Conservation (phyloP, 441 rosid species). For the Manihot esculenta region DNA sequence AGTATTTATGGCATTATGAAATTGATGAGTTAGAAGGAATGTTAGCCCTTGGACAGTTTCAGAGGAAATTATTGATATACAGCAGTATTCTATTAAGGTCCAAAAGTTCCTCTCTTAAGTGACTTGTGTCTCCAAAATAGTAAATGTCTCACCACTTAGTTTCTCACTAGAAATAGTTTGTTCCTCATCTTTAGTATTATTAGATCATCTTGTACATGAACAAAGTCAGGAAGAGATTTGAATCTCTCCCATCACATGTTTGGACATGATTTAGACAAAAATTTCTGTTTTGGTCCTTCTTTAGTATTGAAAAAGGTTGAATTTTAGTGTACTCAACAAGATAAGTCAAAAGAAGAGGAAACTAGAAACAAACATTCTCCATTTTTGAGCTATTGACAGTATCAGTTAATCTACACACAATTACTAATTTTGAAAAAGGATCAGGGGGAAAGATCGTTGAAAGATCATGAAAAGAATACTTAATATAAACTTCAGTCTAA, state of each 20-base stretch:
- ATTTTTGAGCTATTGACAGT: slow-evolving; percentile 26
- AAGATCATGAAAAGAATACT: slow-evolving; percentile 10
- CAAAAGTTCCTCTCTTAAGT: slow-evolving; percentile 2
- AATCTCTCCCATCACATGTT: background rate
- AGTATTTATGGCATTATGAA: slow-evolving; percentile 12
- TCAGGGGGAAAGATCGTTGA: slow-evolving; percentile 12
- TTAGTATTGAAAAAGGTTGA: slow-evolving; percentile 9
- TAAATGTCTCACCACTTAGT: background rate
- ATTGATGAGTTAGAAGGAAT: slow-evolving; percentile 12
- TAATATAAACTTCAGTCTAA: slow-evolving; percentile 5
- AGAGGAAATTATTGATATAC: background rate
- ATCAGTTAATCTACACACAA: slow-evolving; percentile 3
- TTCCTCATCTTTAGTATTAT: background rate
- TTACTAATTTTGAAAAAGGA: slow-evolving; percentile 7
- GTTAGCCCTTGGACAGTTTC: background rate
- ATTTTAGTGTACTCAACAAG: slow-evolving; percentile 13
- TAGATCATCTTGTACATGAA: slow-evolving; percentile 3
- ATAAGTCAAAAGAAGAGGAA: slow-evolving; percentile 7
- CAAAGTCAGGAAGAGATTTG: background rate
- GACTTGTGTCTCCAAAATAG: slow-evolving; percentile 12
- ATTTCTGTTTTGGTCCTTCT: background rate
- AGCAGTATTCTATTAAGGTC: background rate
- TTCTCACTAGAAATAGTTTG: background rate
- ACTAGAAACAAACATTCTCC: slow-evolving; percentile 11
- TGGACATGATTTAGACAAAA: background rate